Evolutionary conservation across 2,329 filamentous ascomycete species (phyloP), one percentile per base, ranked within the genome.

Genomic region (Talaromyces atroroseus): DNA sequence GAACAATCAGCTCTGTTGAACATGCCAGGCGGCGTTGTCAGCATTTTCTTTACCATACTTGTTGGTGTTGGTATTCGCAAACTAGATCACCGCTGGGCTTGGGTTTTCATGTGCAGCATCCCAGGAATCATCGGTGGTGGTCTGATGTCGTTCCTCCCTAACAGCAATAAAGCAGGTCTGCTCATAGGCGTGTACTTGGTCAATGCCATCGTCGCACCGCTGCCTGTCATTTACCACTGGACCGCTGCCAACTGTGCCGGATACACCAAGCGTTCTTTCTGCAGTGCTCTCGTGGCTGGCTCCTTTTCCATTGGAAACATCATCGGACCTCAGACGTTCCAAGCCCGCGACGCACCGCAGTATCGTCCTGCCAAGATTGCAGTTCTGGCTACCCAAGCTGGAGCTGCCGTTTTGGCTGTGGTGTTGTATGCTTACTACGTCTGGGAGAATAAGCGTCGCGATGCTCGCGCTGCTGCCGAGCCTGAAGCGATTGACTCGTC

Each of bases 191-290:
- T 76, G 20, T 78, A 78, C 59, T 68, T 78, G 8, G 73, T 74
- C 47, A 76, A 78, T 52, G 68, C 71, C 1, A 73, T 77, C 50
- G 74, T 75, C 5, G 73, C 74, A 11, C 66, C 71, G 6, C 66
- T 78, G 16, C 76, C 75, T 26, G 65, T 78, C n/a, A 60, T 78
- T n/a, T 73, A 75, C 24, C 72, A 73, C 10, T 77, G 73, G 74
- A 76, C 77, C 11, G 73, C 76, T 24, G 72, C 70, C 32, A 80
- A 80, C 58, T 71, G 75, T 14, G 77, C 76, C 2, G 77, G 78
- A 0, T 74, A 80, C 56, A 78, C 76, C 2, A 80, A 80, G 63
- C 78, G 78, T 51, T 74, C 76, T 16, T 77, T 77, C 5, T 68
- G 74, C 23, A 78, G 76, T 38, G 77, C 76, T 0, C 60, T 79